Conservation (phyloP, 2,329 filamentous ascomycete species). For the Knufia petricola region DNA sequence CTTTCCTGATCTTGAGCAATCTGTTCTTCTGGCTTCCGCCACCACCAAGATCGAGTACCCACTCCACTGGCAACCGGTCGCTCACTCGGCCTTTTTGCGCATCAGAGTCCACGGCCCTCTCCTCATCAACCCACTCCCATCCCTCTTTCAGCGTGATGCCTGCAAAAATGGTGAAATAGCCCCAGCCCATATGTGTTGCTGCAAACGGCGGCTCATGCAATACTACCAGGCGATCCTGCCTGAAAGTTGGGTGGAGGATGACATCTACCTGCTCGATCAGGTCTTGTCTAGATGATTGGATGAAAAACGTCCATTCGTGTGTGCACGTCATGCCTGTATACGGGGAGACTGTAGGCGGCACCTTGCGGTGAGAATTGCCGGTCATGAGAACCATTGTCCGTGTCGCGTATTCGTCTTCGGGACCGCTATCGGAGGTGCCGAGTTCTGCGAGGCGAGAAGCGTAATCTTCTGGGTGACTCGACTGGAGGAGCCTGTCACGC, state of each 20-base stretch:
- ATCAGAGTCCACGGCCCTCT: conserved; percentile 15
- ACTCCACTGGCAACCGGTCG: conserved; percentile 17
- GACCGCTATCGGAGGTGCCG: neutral
- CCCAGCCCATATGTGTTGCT: conserved; percentile 18
- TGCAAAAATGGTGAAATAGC: conserved; percentile 19
- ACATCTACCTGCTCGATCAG: conserved; percentile 21
- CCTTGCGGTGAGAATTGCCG: conserved; percentile 18
- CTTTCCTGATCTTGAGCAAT: conserved; percentile 1
- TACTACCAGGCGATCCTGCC: conserved; percentile 10
- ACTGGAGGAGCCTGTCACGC: conserved; percentile 10
- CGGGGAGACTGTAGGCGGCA: conserved; percentile 1
- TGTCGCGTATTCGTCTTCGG: conserved; percentile 3
- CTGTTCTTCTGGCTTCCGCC: neutral
- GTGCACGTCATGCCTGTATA: conserved; percentile 12
- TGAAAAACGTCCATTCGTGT: conserved; percentile 23
- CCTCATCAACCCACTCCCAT: conserved; percentile 18
- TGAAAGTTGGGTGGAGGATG: conserved; percentile 19
- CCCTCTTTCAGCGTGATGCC: conserved; percentile 17
- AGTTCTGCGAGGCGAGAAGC: conserved; percentile 8
- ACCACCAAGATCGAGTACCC: conserved; percentile 16
- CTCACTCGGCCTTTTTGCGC: conserved; percentile 12
- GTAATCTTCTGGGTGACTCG: conserved; percentile 14
- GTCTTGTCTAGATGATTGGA: conserved; percentile 18
- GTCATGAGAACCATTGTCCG: conserved; percentile 19
- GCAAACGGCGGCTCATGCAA: conserved; percentile 15